Evolutionary conservation across 345 rosid species (phyloP), one percentile per base, ranked within the genome.

Genomic region (Gossypium australe): DNA sequence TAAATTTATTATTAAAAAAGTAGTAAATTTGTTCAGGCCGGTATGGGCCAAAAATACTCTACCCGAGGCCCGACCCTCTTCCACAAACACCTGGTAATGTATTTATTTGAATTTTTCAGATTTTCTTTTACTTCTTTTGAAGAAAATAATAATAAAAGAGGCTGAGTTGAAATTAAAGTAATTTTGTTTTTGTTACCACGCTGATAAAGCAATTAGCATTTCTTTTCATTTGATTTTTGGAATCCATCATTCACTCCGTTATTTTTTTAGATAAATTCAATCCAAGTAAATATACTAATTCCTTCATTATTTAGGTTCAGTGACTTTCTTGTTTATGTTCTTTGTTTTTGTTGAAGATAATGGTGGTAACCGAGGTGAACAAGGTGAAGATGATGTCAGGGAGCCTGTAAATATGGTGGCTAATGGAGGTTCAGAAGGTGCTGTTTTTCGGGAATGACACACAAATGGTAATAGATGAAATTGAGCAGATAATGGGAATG

Each of bases 1-100:
- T 17, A 17, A 67, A 27, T 27, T 27, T 27, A 27, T 27, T 27
- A 27, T 27, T 27, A 27, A 27, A 29, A 29, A 29, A 29, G 3
- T 29, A 29, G 34, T 27, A 29, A 29, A 29, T 29, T 3, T 29
- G 34, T 29, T 29, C 34, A 1, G 34, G 34, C 4, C 34, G 34
- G 34, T 29, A 29, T 3, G 34, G 34, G 34, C 34, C 34, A 29
- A 29, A 29, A 29, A 29, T 0, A 29, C 4, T 29, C 34, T 3
- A 4, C 34, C 34, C 4, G 34, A 29, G 4, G 34, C 34, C 34
- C 34, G 34, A 4, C 34, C 75, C 83, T 62, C 86, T 58, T 49
- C 77, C 75, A 52, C 80, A 77, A 6, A 52, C 34, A 11, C 70
- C 76, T 48, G 86, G 89, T 86, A 77, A 4, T 20, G 11, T 52